These are phyloP conservation scores for Wickerhamiella dianesei DNA, from an alignment of 805 yeast genomes.

Conservation along the genomic window DNA sequence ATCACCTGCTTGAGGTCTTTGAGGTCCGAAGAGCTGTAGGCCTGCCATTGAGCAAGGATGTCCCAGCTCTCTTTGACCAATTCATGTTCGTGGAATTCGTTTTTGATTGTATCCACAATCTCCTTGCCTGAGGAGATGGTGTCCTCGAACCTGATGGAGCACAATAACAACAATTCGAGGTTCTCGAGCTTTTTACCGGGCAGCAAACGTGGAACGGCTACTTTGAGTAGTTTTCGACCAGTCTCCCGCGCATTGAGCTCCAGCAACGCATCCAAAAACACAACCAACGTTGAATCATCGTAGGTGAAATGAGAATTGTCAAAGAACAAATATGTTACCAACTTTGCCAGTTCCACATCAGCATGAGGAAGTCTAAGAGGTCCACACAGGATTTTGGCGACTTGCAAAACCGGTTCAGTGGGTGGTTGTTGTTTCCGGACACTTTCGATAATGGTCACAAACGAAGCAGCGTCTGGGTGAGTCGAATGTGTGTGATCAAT, in stretches of 20 bases:
- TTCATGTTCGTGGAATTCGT: slow-evolving; percentile 6
- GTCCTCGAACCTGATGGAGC: slow-evolving; percentile 20
- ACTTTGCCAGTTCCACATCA: neutral
- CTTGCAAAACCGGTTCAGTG: slow-evolving; percentile 1
- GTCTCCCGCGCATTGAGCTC: slow-evolving; percentile 6
- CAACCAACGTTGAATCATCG: slow-evolving; percentile 7
- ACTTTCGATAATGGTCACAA: slow-evolving; percentile 4
- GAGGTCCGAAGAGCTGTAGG: slow-evolving; percentile 16
- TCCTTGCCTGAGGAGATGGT: slow-evolving; percentile 6
- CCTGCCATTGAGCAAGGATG: slow-evolving; percentile 25
- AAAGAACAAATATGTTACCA: slow-evolving; percentile 8
- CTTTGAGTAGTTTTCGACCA: slow-evolving; percentile 12
- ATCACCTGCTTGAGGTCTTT: slow-evolving; percentile 10
- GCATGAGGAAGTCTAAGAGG: neutral
- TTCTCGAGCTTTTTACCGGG: slow-evolving; percentile 14
- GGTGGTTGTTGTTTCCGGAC: neutral
- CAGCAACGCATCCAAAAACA: slow-evolving; percentile 17
- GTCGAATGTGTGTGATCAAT: slow-evolving; percentile 4
- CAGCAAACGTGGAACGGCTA: slow-evolving; percentile 5
- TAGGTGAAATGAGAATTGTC: slow-evolving; percentile 12
- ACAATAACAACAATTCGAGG: slow-evolving; percentile 21
- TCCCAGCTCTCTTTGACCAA: slow-evolving; percentile 27
- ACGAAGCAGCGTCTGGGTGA: slow-evolving; percentile 4
- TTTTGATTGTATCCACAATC: slow-evolving; percentile 2
- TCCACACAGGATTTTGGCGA: slow-evolving; percentile 3